These are phyloP conservation scores for Xeromyces bisporus DNA, from an alignment of 495 filamentous ascomycete species.

Conservation along the genomic window DNA sequence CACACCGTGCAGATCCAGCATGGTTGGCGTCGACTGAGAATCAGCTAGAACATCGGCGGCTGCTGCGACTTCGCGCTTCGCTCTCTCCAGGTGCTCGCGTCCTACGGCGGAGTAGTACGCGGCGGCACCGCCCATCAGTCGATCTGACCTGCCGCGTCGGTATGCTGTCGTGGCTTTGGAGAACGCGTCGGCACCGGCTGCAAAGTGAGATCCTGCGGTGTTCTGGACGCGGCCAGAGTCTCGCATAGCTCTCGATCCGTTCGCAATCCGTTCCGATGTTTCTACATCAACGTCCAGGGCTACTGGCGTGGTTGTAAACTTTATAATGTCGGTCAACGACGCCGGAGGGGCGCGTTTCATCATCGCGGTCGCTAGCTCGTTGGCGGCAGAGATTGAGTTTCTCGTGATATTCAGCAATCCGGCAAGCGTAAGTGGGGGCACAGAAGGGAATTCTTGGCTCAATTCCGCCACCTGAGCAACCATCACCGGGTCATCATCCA, in stretches of 20 bases:
- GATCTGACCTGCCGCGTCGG: conserved; percentile 46
- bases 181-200: conserved; percentile 32
- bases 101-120: conserved; percentile 46
- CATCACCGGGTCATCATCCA: conserved; percentile 27
- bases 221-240: conserved; percentile 13
- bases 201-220: conserved; percentile 20
- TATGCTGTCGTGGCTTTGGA: conserved; percentile 43
- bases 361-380: conserved; percentile 40
- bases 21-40: conserved; percentile 34
- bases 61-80: conserved; percentile 24
- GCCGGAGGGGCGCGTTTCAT: conserved; percentile 12
- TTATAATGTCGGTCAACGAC: conserved; percentile 25
- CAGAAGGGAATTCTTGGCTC: conserved; percentile 30
- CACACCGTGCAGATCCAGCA: conserved; percentile 72
- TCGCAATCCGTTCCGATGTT: conserved; percentile 3
- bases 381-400: conserved; percentile 36
- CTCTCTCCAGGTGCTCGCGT: conserved; percentile 32
- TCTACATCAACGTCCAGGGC: conserved; percentile 16
- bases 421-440: conserved; percentile 26
- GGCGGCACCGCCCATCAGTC: conserved; percentile 46
- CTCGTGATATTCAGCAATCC: conserved; percentile 38
- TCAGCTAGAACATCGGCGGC: conserved; percentile 47
- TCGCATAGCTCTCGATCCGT: conserved; percentile 3
- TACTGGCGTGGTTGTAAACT: conserved; percentile 19
- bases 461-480: conserved; percentile 37